A percentile compares a stretch with the other conserved stretches of the same genome.
These are phyloP conservation scores for Penicillium occitanis DNA, from an alignment of 2,329 filamentous ascomycete genomes.

Conservation along the genomic window DNA sequence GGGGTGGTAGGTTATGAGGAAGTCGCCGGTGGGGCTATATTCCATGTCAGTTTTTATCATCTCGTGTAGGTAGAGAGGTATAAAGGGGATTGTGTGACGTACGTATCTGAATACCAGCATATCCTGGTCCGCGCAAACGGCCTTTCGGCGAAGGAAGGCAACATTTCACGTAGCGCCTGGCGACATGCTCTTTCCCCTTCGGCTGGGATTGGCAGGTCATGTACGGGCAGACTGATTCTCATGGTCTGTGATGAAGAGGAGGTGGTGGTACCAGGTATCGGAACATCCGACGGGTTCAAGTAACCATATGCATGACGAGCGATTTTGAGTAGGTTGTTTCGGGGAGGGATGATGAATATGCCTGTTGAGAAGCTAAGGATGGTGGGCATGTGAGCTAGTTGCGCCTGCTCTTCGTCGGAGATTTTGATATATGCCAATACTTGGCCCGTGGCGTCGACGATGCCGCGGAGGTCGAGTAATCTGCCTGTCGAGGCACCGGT, in stretches of 20 bases:
- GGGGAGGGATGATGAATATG: slow-evolving; percentile 58
- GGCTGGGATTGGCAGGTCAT: slow-evolving; percentile 39
- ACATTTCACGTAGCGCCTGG: slow-evolving; percentile 58
- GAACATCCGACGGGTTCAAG: slow-evolving; percentile 43
- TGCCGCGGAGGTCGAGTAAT: slow-evolving; percentile 73
- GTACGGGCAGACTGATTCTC: slow-evolving; percentile 42
- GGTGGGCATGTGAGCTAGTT: slow-evolving; percentile 66
- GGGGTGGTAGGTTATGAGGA: slow-evolving; percentile 69
- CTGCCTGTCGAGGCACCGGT: slow-evolving; percentile 83
- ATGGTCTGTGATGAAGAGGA: slow-evolving; percentile 25
- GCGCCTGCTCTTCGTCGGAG: slow-evolving; percentile 66
- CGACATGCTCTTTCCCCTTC: slow-evolving; percentile 65
- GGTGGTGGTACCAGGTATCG: slow-evolving; percentile 27
- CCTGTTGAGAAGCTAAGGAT: slow-evolving; percentile 50
- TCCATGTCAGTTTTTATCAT: background rate
- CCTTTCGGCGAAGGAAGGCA: slow-evolving; percentile 60
- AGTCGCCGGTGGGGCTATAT: slow-evolving; percentile 61
- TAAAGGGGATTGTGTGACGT: slow-evolving; percentile 24
- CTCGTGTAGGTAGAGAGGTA: background rate
- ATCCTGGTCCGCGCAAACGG: slow-evolving; percentile 63
- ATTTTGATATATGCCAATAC: slow-evolving; percentile 75
- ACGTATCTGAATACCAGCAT: slow-evolving; percentile 76
- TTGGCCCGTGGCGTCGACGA: slow-evolving; percentile 79
- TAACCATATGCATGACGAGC: slow-evolving; percentile 71
- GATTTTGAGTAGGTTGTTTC: slow-evolving; percentile 62